Percentiles rank a stretch among this genome's conserved stretches.
Conservation (phyloP, 2,329 filamentous ascomycete genomes). For the Paecilomyces fulvus region DNA sequence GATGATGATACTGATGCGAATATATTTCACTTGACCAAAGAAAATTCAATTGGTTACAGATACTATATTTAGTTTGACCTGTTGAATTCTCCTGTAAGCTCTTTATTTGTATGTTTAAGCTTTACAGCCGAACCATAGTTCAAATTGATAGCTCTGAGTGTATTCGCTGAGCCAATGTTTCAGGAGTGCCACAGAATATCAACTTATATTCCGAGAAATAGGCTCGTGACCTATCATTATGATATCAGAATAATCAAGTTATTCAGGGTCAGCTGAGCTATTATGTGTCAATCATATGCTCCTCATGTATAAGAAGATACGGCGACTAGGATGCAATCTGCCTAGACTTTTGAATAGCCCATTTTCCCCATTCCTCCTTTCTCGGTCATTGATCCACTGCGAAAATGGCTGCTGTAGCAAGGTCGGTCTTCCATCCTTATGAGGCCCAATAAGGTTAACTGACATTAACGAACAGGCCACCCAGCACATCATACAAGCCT, state of each 20-base stretch:
- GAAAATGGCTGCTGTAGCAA: neutral
- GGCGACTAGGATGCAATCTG: neutral
- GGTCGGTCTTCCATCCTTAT: neutral
- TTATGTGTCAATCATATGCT: neutral
- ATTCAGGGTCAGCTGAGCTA: neutral
- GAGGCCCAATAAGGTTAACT: neutral
- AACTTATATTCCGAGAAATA: neutral
- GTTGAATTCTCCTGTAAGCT: neutral
- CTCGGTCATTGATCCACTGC: neutral
- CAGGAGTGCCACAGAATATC: neutral
- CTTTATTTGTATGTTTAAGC: neutral
- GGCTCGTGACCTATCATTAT: neutral
- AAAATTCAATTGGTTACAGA: neutral
- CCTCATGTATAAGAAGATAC: neutral
- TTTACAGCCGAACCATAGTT: neutral
- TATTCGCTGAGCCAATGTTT: neutral
- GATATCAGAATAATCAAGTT: neutral
- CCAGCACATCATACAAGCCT: constrained; percentile 15
- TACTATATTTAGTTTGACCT: neutral
- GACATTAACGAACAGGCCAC: neutral
- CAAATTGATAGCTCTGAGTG: too few relatives aligned
- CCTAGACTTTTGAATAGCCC: neutral
- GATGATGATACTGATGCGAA: too few relatives aligned
- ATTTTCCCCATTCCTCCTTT: neutral
- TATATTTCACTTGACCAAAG: neutral